Base-by-base conservation (phyloP, 2,329 filamentous ascomycete genomes). In the Exophiala sideris region DNA sequence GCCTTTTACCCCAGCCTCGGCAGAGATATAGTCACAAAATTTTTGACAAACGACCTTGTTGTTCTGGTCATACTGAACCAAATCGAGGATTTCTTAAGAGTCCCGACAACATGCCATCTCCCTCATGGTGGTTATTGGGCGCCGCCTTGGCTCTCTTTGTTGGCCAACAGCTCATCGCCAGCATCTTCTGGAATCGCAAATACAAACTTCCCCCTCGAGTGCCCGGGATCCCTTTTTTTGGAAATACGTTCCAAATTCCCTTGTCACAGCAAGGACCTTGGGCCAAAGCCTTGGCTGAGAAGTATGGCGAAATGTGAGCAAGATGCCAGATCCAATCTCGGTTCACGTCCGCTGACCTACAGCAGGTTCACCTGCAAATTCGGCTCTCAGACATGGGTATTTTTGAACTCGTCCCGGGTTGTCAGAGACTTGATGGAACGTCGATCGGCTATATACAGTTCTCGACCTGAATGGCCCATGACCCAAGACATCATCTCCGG, bases 371-470 rank as follows among this genome's bases (percentile, higher is more conserved):
- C 50, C 12, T n/a, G 33, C 18, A 40, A 42, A 10, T 33, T 52
- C 21, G 50, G 50, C 7, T 18, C 20, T 14, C 39, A 33, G 6
- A 45, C 39, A 18, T 50, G 47, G 48, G 52, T 55, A n/a, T 24
- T 50, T 39, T 18, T 50, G n/a, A 55, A 55, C 41, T 45, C 46
- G 3, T 50, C 39, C 11, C 18, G 47, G 2, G 41, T 41, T n/a
- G 52, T 44, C 2, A 38, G 5, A 20, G 70, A 72, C 38, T 62
- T 75, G 7, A 64, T 71, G 14, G 72, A 72, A 12, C 68, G 67
- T 44, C 66, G 69, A 35, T 65, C 68, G 1, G 59, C 49, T 20
- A 65, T 70, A 20, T 75, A 74, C 53, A 69, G 70, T 14, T 69
- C 70, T 3, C 61, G 72, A 2, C 65, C 69, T 2, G 29, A 50